Base-by-base conservation (phyloP, 805 yeast genomes). In the Sugiyamaella smithiae region DNA sequence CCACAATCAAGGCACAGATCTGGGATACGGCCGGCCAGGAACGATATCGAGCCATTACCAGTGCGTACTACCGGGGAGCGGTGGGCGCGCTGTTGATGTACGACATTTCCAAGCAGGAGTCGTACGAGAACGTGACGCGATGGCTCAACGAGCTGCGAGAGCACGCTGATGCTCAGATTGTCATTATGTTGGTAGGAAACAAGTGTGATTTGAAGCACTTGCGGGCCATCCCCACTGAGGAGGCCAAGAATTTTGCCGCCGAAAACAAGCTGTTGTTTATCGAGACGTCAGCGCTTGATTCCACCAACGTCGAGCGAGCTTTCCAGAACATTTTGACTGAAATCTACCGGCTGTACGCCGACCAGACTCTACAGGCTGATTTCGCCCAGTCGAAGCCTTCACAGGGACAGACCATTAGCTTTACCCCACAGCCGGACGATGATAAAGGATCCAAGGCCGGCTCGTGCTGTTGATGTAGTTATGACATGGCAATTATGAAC, bases 21-120 rank as follows among this genome's bases (percentile, higher is more conserved):
- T 91, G 99, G 99, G 99, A 91, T 69, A 91, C 99, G 31, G 99
- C 99, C 1, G 99, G 99, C 53, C 99, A 91, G 73, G 99, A 91
- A 70, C 82, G 99, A 68, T 91, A 93, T 74, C 81, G 99, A 61
- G 98, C 99, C 40, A 91, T 91, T 67, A 93, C 99, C 26, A 83
- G 93, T 49, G 98, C 98, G 4, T 91, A 91, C 72, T 91, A 91
- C 68, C 80, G 99, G 66, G 99, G 98, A 36, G 98, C 99, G 1
- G 96, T 90, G 47, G 99, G 99, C 52, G 98, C 98, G 3, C 76
- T 91, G 61, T 85, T 91, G 50, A 96, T 91, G 55, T 91, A 91
- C 70, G 99, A 91, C 71, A 91, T 91, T 62, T 81, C 97, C 52
- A 91, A 91, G 70, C 96, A 88, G 65, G 96, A 88, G 68, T 85